Base-by-base conservation (phyloP, 345 rosid species). In the Boechera stricta region DNA sequence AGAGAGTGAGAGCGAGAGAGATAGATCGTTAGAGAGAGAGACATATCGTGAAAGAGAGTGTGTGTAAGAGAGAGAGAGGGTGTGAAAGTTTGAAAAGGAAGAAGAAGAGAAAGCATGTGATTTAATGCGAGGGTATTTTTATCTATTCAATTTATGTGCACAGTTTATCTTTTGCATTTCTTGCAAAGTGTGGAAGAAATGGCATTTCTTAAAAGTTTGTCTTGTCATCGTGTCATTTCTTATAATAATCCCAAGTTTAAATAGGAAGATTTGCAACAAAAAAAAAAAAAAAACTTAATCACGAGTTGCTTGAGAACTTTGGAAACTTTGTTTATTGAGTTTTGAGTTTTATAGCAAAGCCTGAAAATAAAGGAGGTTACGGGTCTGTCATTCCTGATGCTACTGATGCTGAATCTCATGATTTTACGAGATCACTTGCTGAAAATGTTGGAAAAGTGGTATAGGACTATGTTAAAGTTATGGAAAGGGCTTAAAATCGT, bases 361-460 rank as follows among this genome's bases (percentile, higher is more conserved):
- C 72, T 18, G 73, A 69, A 36, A 84, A 87, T 71, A 5, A 84
- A 82, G 97, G 90, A 75, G 98, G 98, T 66, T 94, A 92, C 83
- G 93, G 87, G 57, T 94, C 92, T 52, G 38, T 89, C 28, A 72
- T 92, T 77, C 98, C 98, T 26, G 92, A 94, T 82, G 90, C 97
- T 79, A 87, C 82, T 33, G 87, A 79, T 64, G 90, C 91, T 32
- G 89, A 83, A 60, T 90, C 91, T 65, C 78, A 79, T 54, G 36
- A 1, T 35, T 54, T 54, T 38, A 89, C 97, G 5, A 68, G 51
- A 71, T 86, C 79, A 32, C 77, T 92, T 83, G 85, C 82, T 16
- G 87, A 85, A 79, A 87, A 85, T 64, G 93, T 92, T 69, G 82
- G 86, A 72, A 83, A 75, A 69, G 69, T 24, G 47, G 84, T 94